phyloP scores from a whole-genome alignment of 371 early-diverging fungal species.

The Funneliformis caledonium region DNA sequence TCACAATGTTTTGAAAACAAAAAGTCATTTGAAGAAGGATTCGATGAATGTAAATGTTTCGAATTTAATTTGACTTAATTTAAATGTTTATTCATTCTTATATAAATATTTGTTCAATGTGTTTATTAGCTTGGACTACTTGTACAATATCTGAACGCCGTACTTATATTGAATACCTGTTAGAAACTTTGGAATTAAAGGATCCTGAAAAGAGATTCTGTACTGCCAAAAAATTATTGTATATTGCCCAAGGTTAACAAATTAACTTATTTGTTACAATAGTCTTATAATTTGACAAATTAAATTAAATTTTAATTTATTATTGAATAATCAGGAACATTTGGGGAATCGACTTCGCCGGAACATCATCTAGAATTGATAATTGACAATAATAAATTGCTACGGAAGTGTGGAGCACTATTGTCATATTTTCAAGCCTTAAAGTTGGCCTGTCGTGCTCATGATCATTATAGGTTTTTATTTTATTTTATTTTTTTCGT shows the following conservation, averaged over 20 bases:
- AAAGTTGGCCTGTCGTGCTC: conserved; percentile 48
- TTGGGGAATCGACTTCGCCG: conserved; percentile 44
- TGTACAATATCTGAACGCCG: conserved; percentile 40
- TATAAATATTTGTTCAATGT: not conserved
- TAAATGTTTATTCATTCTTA: not conserved
- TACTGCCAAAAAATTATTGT: conserved; percentile 56
- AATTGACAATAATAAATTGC: conserved; percentile 49
- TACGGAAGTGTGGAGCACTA: conserved; percentile 60
- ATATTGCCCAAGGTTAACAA: conserved; percentile 61
- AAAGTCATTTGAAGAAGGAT: conserved; percentile 51
- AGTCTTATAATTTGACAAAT: not conserved
- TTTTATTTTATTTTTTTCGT: not conserved
- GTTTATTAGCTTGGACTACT: conserved; percentile 41
- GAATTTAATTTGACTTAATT: not conserved
- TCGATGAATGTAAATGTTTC: conserved; percentile 46
- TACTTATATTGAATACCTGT: conserved; percentile 47
- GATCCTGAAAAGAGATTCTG: conserved; percentile 46
- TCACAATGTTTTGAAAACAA: conserved; percentile 54
- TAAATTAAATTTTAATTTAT: conserved; percentile 11
- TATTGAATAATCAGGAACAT: conserved; percentile 40
- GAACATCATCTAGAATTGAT: conserved; percentile 53
- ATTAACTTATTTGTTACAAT: not conserved
- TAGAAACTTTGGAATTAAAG: conserved; percentile 59
- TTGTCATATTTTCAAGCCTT: conserved; percentile 55
- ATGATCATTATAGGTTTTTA: conserved; percentile 46